Conservation (phyloP, 23 red algal genomes). For the Gracilaria gracilis region DNA sequence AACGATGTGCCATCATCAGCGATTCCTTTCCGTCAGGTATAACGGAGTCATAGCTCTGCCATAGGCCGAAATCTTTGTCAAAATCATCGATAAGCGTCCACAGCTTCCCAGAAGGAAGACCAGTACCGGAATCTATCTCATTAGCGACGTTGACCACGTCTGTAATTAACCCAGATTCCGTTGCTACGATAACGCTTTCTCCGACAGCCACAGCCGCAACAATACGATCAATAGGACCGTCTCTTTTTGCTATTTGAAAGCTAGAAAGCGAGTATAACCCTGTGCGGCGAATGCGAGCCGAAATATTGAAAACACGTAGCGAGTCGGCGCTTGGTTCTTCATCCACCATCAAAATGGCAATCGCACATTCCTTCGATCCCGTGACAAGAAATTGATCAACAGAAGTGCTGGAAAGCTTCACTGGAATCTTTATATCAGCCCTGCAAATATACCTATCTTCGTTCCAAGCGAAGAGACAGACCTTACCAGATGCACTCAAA, state of each 20-base stretch:
- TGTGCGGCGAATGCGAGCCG: background rate
- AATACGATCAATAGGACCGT: slow-evolving; percentile 47
- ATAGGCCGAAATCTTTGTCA: slow-evolving; percentile 44
- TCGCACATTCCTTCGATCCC: slow-evolving; percentile 23
- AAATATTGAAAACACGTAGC: slow-evolving; percentile 53
- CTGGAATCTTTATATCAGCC: slow-evolving; percentile 37
- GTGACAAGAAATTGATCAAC: slow-evolving; percentile 58
- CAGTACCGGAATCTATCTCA: slow-evolving; percentile 58
- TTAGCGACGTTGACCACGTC: slow-evolving; percentile 46
- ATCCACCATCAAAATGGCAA: slow-evolving; percentile 58
- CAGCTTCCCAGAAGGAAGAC: slow-evolving; percentile 38
- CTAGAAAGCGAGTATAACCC: slow-evolving; percentile 43
- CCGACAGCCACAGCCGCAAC: slow-evolving; percentile 46
- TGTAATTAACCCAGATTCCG: slow-evolving; percentile 47
- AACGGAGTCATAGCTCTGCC: slow-evolving; percentile 29
- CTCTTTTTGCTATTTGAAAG: slow-evolving; percentile 47
- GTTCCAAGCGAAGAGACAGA: slow-evolving; percentile 33
- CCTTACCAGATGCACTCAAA: slow-evolving; percentile 25
- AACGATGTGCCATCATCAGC: slow-evolving; percentile 62
- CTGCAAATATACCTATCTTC: slow-evolving; percentile 32
- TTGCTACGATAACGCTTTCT: slow-evolving; percentile 53
- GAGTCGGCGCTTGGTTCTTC: slow-evolving; percentile 73
- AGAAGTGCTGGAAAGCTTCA: slow-evolving; percentile 29
- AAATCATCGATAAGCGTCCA: slow-evolving; percentile 64
- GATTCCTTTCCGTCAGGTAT: slow-evolving; percentile 9